phyloP scores from a whole-genome alignment of 2,329 filamentous ascomycete species.

The Penicillium brasilianum region DNA sequence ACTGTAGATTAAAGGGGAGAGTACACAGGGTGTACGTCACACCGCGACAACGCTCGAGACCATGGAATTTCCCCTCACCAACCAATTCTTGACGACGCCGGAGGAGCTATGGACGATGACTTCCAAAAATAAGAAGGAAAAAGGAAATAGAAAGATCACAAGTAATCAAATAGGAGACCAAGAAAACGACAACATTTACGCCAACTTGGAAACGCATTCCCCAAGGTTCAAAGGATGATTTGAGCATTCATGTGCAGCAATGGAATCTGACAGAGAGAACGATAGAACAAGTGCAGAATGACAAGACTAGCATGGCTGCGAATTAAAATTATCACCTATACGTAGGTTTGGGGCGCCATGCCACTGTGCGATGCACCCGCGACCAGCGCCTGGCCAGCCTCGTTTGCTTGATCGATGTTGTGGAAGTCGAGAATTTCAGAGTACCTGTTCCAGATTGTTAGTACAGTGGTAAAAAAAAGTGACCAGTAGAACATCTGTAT shows the following conservation, averaged over 20 bases:
- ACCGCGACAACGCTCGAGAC: conserved; percentile 18
- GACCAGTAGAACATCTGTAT: background rate
- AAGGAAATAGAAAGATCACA: conserved; percentile 13
- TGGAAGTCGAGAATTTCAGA: conserved; percentile 99
- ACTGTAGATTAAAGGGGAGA: background rate
- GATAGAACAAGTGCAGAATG: conserved; percentile 21
- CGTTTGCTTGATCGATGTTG: conserved; percentile 71
- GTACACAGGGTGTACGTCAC: background rate
- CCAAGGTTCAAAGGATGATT: conserved; percentile 27
- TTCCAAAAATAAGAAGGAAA: conserved; percentile 23
- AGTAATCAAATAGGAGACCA: conserved; percentile 4
- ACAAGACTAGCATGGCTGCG: conserved; percentile 14
- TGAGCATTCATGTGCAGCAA: conserved; percentile 25
- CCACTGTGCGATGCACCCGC: conserved; percentile 30
- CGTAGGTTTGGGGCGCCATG: conserved; percentile 31
- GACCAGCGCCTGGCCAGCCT: conserved; percentile 38
- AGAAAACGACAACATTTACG: conserved; percentile 20
- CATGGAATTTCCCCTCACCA: conserved; percentile 29
- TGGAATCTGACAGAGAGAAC: conserved; percentile 28
- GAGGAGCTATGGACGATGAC: conserved; percentile 33
- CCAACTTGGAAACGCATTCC: conserved; percentile 25
- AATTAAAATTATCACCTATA: conserved; percentile 24
- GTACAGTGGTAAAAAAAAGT: background rate
- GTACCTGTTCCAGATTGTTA: conserved; percentile 68
- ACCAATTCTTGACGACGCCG: conserved; percentile 34